These are phyloP conservation scores for Physaria fendleri DNA, from an alignment of 345 rosid species.

Conservation along the genomic window DNA sequence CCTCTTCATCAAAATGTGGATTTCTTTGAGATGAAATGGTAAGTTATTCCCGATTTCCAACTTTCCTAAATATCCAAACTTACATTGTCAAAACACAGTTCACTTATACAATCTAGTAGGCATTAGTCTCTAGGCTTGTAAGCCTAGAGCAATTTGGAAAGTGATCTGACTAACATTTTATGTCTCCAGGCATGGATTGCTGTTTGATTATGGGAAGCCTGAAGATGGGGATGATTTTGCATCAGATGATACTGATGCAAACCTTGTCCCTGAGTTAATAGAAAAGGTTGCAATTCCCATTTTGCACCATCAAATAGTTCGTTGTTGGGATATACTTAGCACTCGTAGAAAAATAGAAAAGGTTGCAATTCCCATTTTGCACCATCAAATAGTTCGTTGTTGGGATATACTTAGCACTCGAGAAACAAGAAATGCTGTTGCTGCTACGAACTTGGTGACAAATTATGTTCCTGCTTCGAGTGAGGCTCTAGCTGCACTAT, in stretches of 20 bases:
- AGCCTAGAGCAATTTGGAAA: not conserved
- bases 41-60: slow-evolving; percentile 9
- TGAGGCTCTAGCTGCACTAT: slow-evolving; percentile 56
- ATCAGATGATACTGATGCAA: slow-evolving; percentile 73
- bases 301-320: slow-evolving; percentile 72
- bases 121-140: not conserved
- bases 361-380: slow-evolving; percentile 76
- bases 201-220: slow-evolving; percentile 71
- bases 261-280: slow-evolving; percentile 80
- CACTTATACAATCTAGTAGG: not conserved
- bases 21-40: slow-evolving; percentile 87
- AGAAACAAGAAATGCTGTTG: slow-evolving; percentile 77
- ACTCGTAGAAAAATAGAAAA: too few relatives aligned
- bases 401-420: slow-evolving; percentile 86
- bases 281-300: slow-evolving; percentile 85
- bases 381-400: slow-evolving; percentile 74
- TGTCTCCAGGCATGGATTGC: slow-evolving; percentile 69
- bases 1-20: slow-evolving; percentile 74
- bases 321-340: slow-evolving; percentile 91
- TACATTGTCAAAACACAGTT: not conserved
- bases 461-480: slow-evolving; percentile 73
- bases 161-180: slow-evolving; percentile 11
- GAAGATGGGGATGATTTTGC: slow-evolving; percentile 57
- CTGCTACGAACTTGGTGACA: slow-evolving; percentile 72
- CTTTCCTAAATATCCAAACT: not conserved